Percentiles rank a stretch among this genome's conserved stretches.
Conservation (phyloP, 176 grass and related monocot genomes). For the Microstegium vimineum region DNA sequence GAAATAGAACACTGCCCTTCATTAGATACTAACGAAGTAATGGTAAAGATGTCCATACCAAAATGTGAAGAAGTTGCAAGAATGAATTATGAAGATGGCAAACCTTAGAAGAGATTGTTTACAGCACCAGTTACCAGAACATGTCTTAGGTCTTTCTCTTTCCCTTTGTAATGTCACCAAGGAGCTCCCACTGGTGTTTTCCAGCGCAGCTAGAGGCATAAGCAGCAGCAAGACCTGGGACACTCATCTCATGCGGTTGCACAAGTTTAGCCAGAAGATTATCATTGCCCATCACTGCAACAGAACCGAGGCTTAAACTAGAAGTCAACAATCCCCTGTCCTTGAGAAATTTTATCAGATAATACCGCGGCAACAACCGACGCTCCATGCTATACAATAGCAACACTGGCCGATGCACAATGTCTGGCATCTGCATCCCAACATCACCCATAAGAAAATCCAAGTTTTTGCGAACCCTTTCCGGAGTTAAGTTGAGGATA, state of each 20-base stretch:
- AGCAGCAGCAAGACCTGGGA: not conserved
- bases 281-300: not conserved
- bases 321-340: not conserved
- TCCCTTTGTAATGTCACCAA: not conserved
- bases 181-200: not conserved
- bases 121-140: not conserved
- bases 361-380: not conserved
- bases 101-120: not conserved
- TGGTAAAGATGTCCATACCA: not conserved
- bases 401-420: not conserved
- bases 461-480: not conserved
- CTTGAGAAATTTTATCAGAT: not conserved
- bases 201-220: not conserved
- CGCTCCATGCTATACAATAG: not conserved
- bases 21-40: not conserved
- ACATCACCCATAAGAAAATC: not conserved
- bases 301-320: not conserved
- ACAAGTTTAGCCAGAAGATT: not conserved
- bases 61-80: not conserved
- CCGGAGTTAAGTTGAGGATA: not conserved
- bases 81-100: not conserved
- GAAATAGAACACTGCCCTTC: not conserved
- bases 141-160: not conserved
- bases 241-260: not conserved
- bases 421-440: not conserved